Conservation (phyloP, 1,284 basidiomycete genomes). For the Papiliotrema nemorosa region DNA sequence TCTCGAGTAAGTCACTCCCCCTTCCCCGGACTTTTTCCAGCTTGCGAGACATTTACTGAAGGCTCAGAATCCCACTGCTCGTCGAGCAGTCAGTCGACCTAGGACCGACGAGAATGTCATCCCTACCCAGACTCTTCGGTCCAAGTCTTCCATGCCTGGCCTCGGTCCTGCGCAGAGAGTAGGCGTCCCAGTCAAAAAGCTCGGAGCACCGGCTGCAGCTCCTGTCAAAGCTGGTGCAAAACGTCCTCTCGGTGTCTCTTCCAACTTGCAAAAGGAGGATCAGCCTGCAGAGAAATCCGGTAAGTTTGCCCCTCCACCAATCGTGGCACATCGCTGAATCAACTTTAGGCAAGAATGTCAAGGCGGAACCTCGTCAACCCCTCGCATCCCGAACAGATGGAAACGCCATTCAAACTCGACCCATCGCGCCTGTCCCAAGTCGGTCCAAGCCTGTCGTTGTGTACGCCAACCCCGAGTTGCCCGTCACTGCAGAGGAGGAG, state of each 20-base stretch:
- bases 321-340: neutral
- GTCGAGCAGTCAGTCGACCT: slow-evolving; percentile 28
- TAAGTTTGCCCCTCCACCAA: slow-evolving; percentile 10
- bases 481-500: slow-evolving; percentile 10
- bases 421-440: slow-evolving; percentile 40
- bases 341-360: slow-evolving; percentile 22
- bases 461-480: slow-evolving; percentile 14
- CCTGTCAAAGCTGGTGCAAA: slow-evolving; percentile 41
- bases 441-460: slow-evolving; percentile 22
- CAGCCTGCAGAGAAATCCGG: slow-evolving; percentile 32
- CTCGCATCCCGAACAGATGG: slow-evolving; percentile 21
- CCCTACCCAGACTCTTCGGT: slow-evolving; percentile 26
- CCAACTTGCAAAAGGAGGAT: slow-evolving; percentile 31
- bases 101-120: slow-evolving; percentile 45
- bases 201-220: slow-evolving; percentile 4
- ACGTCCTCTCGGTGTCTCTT: slow-evolving; percentile 36
- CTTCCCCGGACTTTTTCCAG: too few species aligned
- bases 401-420: slow-evolving; percentile 23
- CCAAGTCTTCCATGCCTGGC: slow-evolving; percentile 27
- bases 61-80: slow-evolving; percentile 21
- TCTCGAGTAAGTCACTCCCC: neutral
- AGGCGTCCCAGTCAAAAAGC: slow-evolving; percentile 21
- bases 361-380: slow-evolving; percentile 35
- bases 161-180: slow-evolving; percentile 31
- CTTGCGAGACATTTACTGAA: too few species aligned